Percentiles rank a stretch among this genome's conserved stretches.
These are phyloP conservation scores for Cystofilobasidium bisporidii DNA, from an alignment of 768 basidiomycete species.

Conservation along the genomic window DNA sequence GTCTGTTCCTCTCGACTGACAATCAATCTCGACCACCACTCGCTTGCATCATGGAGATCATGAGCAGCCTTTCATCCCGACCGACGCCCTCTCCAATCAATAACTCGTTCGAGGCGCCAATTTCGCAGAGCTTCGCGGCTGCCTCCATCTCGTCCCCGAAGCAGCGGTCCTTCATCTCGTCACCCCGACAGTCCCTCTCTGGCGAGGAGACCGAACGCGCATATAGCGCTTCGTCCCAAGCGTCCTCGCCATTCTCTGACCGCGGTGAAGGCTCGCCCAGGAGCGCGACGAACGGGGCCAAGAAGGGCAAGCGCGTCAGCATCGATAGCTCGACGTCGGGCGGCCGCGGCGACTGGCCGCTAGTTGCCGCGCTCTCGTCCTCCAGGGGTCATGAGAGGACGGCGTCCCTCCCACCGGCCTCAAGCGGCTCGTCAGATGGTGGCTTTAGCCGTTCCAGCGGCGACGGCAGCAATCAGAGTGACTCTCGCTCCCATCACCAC, in stretches of 20 bases:
- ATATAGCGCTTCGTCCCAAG: background rate
- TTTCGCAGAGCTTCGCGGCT: background rate
- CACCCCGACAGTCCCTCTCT: background rate
- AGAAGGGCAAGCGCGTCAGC: conserved; percentile 10
- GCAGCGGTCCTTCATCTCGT: background rate
- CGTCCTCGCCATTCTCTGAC: background rate
- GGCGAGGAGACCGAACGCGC: conserved; percentile 1
- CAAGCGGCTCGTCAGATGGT: background rate
- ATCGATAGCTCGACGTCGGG: background rate
- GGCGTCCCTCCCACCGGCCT: background rate
- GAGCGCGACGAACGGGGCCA: background rate
- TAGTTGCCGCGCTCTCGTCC: background rate
- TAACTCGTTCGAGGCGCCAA: background rate
- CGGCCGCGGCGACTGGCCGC: background rate
- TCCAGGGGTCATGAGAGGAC: background rate
- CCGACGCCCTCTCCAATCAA: background rate
- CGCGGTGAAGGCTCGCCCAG: background rate
- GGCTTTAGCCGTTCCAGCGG: background rate
- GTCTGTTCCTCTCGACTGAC: no score
- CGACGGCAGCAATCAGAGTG: background rate
- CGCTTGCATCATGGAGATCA: background rate
- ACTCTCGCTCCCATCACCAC: background rate
- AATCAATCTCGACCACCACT: background rate
- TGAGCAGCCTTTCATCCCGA: background rate
- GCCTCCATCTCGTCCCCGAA: background rate